Percentiles rank a stretch among this genome's conserved stretches.
Conservation (phyloP, 2,329 filamentous ascomycete genomes). For the Colletotrichum graminicola region DNA sequence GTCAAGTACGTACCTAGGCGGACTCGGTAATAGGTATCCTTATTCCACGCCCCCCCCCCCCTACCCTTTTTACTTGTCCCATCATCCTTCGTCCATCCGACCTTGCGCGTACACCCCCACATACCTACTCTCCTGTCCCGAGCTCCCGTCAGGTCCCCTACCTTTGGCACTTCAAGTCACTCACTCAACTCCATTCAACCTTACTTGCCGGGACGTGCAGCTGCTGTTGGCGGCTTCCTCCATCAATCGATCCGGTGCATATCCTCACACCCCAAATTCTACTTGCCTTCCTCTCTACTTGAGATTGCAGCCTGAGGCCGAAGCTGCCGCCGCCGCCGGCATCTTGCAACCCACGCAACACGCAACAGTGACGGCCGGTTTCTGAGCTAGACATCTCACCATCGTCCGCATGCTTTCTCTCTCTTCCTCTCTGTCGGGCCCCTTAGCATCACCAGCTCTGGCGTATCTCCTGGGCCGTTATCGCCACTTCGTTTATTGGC, state of each 20-base stretch:
- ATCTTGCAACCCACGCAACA: constrained; percentile 9
- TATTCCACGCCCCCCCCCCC: too few species aligned
- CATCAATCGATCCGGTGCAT: neutral
- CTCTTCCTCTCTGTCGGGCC: neutral
- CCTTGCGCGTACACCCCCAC: neutral
- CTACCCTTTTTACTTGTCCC: neutral
- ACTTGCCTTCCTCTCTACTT: neutral
- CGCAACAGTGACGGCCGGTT: constrained; percentile 15
- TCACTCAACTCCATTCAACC: constrained; percentile 8
- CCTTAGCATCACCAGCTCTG: neutral
- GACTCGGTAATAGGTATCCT: too few species aligned
- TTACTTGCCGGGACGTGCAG: neutral
- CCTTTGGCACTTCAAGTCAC: neutral
- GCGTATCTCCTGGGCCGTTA: neutral
- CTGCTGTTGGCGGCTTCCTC: constrained; percentile 3
- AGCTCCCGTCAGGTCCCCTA: constrained; percentile 23
- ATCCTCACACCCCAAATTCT: constrained; percentile 10
- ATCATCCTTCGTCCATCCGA: neutral
- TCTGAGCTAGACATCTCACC: constrained; percentile 6
- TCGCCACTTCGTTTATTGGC: constrained; percentile 18
- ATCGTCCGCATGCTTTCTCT: neutral
- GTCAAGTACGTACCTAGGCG: neutral
- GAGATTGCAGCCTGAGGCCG: neutral
- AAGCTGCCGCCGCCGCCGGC: constrained; percentile 22
- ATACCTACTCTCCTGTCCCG: constrained; percentile 11